Percentiles rank a stretch among this genome's conserved stretches.
These are phyloP conservation scores for Sugiyamaella smithiae DNA, from an alignment of 805 yeast genomes.

Conservation along the genomic window DNA sequence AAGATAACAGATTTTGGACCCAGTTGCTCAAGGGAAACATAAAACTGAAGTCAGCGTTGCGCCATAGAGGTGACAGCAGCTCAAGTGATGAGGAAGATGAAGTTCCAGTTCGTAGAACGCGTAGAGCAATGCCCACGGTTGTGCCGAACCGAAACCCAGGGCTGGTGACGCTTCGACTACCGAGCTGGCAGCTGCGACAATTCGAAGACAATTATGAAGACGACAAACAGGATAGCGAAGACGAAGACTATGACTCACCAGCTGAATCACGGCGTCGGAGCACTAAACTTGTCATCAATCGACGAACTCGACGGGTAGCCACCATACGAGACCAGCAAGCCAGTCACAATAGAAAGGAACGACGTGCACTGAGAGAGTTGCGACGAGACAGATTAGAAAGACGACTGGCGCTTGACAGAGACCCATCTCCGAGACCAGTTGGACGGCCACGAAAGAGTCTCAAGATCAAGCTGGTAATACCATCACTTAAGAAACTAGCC, in stretches of 20 bases:
- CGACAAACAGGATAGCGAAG: not conserved
- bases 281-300: not conserved
- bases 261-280: not conserved
- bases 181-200: not conserved
- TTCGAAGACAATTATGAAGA: not conserved
- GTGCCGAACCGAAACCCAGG: not conserved
- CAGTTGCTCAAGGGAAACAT: constrained; percentile 11
- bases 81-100: not conserved
- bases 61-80: not conserved
- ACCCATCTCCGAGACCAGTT: constrained; percentile 1
- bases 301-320: not conserved
- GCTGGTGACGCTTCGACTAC: constrained; percentile 1
- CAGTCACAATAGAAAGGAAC: not conserved
- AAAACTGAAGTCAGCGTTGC: not conserved
- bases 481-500: constrained; percentile 1
- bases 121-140: not conserved
- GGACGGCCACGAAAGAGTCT: constrained; percentile 10
- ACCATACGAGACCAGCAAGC: not conserved
- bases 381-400: not conserved
- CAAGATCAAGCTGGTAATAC: constrained; percentile 4
- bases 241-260: not conserved
- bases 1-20: constrained; percentile 19
- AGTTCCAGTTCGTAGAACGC: not conserved
- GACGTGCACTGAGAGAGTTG: not conserved
- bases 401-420: not conserved